Conservation (phyloP, 805 yeast genomes). For the Candida orba region DNA sequence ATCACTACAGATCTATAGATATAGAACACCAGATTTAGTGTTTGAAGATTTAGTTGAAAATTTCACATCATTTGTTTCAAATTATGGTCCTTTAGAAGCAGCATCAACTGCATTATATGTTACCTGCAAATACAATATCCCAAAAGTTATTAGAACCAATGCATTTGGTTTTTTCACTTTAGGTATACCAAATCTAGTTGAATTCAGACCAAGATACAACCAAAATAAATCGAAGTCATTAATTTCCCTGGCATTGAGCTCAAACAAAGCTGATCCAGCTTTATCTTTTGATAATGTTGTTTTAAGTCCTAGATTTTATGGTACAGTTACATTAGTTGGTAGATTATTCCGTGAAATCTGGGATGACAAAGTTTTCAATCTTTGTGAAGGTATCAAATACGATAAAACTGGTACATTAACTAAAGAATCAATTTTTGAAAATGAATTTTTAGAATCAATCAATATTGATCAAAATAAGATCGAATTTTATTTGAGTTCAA, state of each 20-base stretch:
- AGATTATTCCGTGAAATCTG: constrained; percentile 76
- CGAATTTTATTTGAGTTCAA: constrained; percentile 65
- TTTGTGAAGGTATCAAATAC: constrained; percentile 27
- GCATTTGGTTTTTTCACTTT: constrained; percentile 37
- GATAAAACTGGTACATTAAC: constrained; percentile 26
- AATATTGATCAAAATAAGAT: constrained; percentile 43
- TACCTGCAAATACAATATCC: constrained; percentile 65
- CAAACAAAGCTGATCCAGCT: constrained; percentile 14
- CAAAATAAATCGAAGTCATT: constrained; percentile 3
- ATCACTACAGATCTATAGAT: constrained; percentile 70
- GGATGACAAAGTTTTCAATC: constrained; percentile 59
- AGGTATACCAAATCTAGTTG: constrained; percentile 35
- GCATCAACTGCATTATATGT: constrained; percentile 83
- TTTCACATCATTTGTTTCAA: constrained; percentile 59
- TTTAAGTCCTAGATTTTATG: constrained; percentile 87
- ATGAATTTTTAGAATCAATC: constrained; percentile 31
- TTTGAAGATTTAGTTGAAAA: constrained; percentile 66
- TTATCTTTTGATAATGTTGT: constrained; percentile 66
- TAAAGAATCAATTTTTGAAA: constrained; percentile 29
- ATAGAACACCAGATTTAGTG: constrained; percentile 73
- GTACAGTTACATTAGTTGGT: constrained; percentile 70
- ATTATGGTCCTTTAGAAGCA: constrained; percentile 83
- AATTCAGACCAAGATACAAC: constrained; percentile 35
- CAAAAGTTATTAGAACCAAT: constrained; percentile 40
- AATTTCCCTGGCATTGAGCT: constrained; percentile 9